These are phyloP conservation scores for Sugiyamaella paludigena DNA, from an alignment of 1,139 yeast species.

Conservation along the genomic window DNA sequence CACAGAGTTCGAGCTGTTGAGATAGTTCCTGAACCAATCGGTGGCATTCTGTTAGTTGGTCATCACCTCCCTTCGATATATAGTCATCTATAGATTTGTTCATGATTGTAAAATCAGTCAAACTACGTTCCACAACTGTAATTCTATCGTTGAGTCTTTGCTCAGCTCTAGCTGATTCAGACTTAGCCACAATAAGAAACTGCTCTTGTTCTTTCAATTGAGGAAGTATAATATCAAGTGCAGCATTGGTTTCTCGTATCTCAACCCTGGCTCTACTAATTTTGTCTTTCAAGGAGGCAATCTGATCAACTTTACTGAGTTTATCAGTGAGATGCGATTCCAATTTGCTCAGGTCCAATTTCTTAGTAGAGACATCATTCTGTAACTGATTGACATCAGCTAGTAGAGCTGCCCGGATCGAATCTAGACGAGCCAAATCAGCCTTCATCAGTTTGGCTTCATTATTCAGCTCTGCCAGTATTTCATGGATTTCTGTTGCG, in stretches of 20 bases:
- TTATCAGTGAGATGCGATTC: conserved; percentile 26
- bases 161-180: conserved; percentile 5
- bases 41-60: conserved; percentile 20
- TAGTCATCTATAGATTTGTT: conserved; percentile 20
- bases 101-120: background rate
- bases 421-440: conserved; percentile 45
- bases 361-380: conserved; percentile 54
- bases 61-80: conserved; percentile 18
- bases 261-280: conserved; percentile 18
- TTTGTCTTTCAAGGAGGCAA: conserved; percentile 29
- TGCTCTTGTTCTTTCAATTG: conserved; percentile 14
- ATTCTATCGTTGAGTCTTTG: conserved; percentile 7
- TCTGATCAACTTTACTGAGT: conserved; percentile 31
- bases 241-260: conserved; percentile 19
- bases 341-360: conserved; percentile 49
- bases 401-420: conserved; percentile 50
- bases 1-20: conserved; percentile 17
- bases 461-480: conserved; percentile 45
- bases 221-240: conserved; percentile 19
- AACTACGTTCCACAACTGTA: conserved; percentile 10
- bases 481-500: conserved; percentile 52
- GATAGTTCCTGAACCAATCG: conserved; percentile 13
- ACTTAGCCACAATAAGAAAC: conserved; percentile 7
- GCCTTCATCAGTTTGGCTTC: conserved; percentile 49
- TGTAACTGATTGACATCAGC: conserved; percentile 53